Percentiles rank a stretch among this genome's conserved stretches.
phyloP scores from a whole-genome alignment of 768 basidiomycete genomes.

The Suillus clintonianus region DNA sequence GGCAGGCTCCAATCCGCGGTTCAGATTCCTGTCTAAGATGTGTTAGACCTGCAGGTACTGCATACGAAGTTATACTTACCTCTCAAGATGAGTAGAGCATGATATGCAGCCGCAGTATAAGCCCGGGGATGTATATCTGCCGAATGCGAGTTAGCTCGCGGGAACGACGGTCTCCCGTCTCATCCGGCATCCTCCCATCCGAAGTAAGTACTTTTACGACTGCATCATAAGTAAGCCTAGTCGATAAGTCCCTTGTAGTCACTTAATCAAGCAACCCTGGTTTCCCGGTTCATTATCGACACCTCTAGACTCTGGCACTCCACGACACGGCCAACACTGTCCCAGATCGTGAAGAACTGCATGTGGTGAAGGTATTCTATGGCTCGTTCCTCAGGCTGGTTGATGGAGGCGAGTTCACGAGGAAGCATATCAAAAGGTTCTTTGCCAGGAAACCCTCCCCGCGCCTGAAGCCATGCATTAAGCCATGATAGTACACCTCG shows the following conservation, averaged over 20 bases:
- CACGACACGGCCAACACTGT: slow-evolving; percentile 60
- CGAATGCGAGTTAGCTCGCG: slow-evolving; percentile 80
- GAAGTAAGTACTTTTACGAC: slow-evolving; percentile 72
- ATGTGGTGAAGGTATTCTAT: slow-evolving; percentile 78
- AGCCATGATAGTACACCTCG: neutral
- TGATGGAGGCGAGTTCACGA: slow-evolving; percentile 57
- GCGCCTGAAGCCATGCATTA: slow-evolving; percentile 44
- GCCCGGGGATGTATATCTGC: slow-evolving; percentile 84
- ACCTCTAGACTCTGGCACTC: slow-evolving; percentile 61
- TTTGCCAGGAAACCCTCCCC: slow-evolving; percentile 74
- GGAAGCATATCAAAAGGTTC: slow-evolving; percentile 61
- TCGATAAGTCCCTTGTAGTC: slow-evolving; percentile 68
- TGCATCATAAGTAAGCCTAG: slow-evolving; percentile 60
- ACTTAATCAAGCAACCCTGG: slow-evolving; percentile 59
- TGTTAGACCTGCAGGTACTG: neutral
- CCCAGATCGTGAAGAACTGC: slow-evolving; percentile 79
- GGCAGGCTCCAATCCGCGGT: slow-evolving; percentile 72
- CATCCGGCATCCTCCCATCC: slow-evolving; percentile 72
- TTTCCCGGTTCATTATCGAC: slow-evolving; percentile 59
- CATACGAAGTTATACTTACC: slow-evolving; percentile 45
- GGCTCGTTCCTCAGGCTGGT: no score
- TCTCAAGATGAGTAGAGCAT: slow-evolving; percentile 65
- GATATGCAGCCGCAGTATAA: no score
- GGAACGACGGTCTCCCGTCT: slow-evolving; percentile 51
- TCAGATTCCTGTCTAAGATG: slow-evolving; percentile 59